Evolutionary conservation across 2,329 filamentous ascomycete genomes (phyloP), one percentile per base, ranked within the genome.

Genomic region (Aureobasidium mangrovei): DNA sequence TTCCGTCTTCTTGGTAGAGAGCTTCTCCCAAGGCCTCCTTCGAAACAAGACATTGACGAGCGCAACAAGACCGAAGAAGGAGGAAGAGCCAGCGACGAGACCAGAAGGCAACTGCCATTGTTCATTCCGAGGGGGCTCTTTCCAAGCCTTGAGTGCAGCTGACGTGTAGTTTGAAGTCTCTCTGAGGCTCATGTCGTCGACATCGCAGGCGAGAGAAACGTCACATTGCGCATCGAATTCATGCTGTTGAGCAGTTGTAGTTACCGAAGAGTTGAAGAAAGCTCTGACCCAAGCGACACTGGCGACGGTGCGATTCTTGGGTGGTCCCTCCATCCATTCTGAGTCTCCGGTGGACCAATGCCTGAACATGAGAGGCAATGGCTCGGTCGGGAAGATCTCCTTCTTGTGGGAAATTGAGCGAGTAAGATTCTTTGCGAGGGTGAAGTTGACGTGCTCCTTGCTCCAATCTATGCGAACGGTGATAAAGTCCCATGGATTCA

Each of bases 401-500:
- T 64, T 67, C 47, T 61, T 67, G 10, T 67, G 65, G 28, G 67
- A 60, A 32, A 64, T 66, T 7, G 46, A 49, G 9, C 68, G 65
- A 5, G 65, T 67, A 18, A 69, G 56, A 36, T 69, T 68, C 7
- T 66, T 66, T 8, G 66, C 71, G 48, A 75, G 66, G 53, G 68
- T 76, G 57, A 70, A 76, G 41, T 69, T 68, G 52, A 76, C 66
- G 24, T 63, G 62, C 35, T 74, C 66, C 9, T 65, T 57, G 3
- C 68, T 73, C 74, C 74, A 77, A 58, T 77, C 74, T 51, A 77
- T 69, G 18, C 72, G 69, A 54, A 72, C 70, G 40, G 76, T 73
- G 24, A 67, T 68, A 58, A 70, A 77, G 18, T 72, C 65, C 72
- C 71, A 76, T 3, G 72, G 70, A 56, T 66, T 68, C 29, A 59